Base-by-base conservation (phyloP, 1,284 basidiomycete species). In the Pholiota adiposa region DNA sequence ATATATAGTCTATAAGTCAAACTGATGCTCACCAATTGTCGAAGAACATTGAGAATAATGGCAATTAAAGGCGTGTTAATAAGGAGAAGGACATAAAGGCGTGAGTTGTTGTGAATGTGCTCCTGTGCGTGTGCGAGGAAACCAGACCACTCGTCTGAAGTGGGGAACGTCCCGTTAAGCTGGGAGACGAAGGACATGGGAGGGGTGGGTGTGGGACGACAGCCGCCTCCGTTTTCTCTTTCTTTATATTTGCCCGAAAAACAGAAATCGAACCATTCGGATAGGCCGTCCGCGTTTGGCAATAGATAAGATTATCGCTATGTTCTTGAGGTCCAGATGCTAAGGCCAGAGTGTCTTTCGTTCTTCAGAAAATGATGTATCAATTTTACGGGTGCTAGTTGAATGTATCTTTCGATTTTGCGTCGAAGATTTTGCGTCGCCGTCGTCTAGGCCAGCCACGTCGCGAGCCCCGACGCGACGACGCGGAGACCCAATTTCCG, bases 71-170 rank as follows among this genome's bases (percentile, higher is more conserved):
- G 80, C 5, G 70, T 63, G 59, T 77, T 79, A 12, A 78, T 62
- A 49, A 78, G 63, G 31, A 74, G 60, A 50, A 80, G 62, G n/a
- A 79, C 56, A 46, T 71, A 63, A 6, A 77, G 63, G 52, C 74
- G 72, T 19, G 75, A 68, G 54, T 75, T 72, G 23, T 66, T 63
- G 23, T 73, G 70, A 18, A 79, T 52, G 25, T 77, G 71, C 5
- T 70, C 60, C 59, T 80, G 77, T 5, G 78, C 78, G 52, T 82
- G 77, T 49, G 73, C 71, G 27, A 84, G 69, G 61, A 79, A 81
- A 59, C 76, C 78, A 18, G 79, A 73, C 81, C 80, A 83, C 19
- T 74, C 74, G 64, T 83, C 82, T 18, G 63, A 54, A 27, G 57
- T 38, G 27, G 75, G 70, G 40, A 74, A 58, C 1, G 77, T 72